A percentile compares a stretch with the other conserved stretches of the same genome.
Conservation (phyloP, 2,329 filamentous ascomycete genomes). For the Trichoderma gracile region DNA sequence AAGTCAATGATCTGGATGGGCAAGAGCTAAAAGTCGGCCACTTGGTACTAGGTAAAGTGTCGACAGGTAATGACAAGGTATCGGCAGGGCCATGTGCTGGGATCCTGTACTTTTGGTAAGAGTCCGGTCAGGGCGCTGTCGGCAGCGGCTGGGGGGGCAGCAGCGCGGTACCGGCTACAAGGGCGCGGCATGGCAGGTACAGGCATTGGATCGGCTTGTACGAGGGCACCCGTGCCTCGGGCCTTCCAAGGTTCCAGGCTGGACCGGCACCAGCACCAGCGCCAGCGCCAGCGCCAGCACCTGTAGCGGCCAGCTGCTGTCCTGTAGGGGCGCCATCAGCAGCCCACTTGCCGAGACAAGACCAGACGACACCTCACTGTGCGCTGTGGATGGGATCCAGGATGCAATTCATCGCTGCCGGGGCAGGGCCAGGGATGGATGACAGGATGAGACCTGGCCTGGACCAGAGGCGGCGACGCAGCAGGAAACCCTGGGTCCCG, state of each 20-base stretch:
- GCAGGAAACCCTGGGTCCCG: background rate
- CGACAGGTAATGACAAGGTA: too few relatives aligned
- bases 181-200: background rate
- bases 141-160: too few relatives aligned
- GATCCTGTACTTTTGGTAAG: too few relatives aligned
- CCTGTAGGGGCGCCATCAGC: slow-evolving; percentile 1
- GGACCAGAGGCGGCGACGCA: background rate
- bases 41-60: too few relatives aligned
- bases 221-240: background rate
- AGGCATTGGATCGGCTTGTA: background rate
- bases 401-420: slow-evolving; percentile 1
- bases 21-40: background rate
- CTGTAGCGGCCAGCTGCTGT: too few relatives aligned
- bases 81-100: too few relatives aligned
- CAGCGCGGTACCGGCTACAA: too few relatives aligned
- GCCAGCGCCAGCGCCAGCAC: background rate
- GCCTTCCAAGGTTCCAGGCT: background rate
- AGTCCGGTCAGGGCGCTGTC: too few relatives aligned
- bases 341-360: slow-evolving; percentile 18
- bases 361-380: too few relatives aligned
- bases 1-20: background rate
- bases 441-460: background rate
- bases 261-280: background rate
- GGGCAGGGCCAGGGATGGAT: slow-evolving; percentile 6
- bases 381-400: background rate